Base-by-base conservation (phyloP, 805 yeast genomes). In the Hanseniaspora clermontiae region DNA sequence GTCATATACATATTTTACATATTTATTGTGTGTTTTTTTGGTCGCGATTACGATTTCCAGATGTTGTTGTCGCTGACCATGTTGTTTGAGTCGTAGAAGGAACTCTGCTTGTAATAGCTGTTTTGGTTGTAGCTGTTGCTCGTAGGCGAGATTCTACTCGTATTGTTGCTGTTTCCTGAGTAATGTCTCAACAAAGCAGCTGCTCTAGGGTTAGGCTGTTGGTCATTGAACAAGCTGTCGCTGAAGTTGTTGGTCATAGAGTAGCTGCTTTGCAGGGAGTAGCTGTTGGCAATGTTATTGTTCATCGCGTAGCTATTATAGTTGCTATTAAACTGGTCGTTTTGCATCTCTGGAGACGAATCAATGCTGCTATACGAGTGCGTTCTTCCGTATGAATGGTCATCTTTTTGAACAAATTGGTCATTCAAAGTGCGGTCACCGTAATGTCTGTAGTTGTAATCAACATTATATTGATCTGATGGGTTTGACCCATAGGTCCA, bases 401-500 rank as follows among this genome's bases (percentile, higher is more conserved):
- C 34, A 5, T 45, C 27, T 11, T n/a, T 43, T 27, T 17, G 17
- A 11, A 6, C n/a, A 6, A 3, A 27, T 24, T 24, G 27, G 5
- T 24, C 27, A 15, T 14, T 5, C 4, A 5, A 2, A 31, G 14
- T 6, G 14, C 31, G 15, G 10, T 45, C 27, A 17, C 1, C 15
- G 4, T 15, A 12, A n/a, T 17, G 5, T 31, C 24, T 45, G 24
- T 19, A 31, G 39, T n/a, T 46, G 24, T 19, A 36, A 2, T 17
- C 39, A 34, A n/a, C 9, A 11, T 17, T 2, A 20, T 19, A 32
- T n/a, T 46, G 36, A 19, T 17, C 10, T 8, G 14, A 7, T 31
- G 29, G 34, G 4, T 19, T 38, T 7, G 38, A 43, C 14, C 42
- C 55, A 63, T 85, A 74, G 49, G 91, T 91, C 93, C 93, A 85